Evolutionary conservation across 2,329 filamentous ascomycete genomes (phyloP), one percentile per base, ranked within the genome.

Genomic region (Colletotrichum spaethianum): DNA sequence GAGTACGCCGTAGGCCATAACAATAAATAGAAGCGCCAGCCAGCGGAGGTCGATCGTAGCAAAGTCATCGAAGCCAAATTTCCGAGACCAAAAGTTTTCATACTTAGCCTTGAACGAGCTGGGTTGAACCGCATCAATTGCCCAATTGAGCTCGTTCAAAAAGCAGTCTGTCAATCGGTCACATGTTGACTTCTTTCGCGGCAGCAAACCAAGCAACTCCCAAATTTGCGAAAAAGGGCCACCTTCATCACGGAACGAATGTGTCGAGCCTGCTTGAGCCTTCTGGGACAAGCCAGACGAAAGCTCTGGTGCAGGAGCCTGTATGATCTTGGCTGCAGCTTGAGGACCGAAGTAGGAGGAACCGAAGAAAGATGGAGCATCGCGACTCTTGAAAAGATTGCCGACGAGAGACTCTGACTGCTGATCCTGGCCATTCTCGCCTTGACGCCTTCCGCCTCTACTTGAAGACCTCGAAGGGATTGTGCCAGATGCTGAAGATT

Each of bases 21-120:
- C 79, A 20, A 83, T 82, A 67, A 84, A 84, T 0, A 84, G 73
- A 23, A 84, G 74, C 16, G 82, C 79, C n/a, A 84, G 77, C 83
- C 83, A 84, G 2, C 83, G 77, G 9, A 84, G 75, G 70, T 84
- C 82, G 4, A 84, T 78, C 2, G 80, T 80, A 0, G 80, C 78
- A 33, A 83, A 78, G 69, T 84, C 82, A 55, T 84, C 82, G 52
- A 80, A 80, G 23, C 83, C 82, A 52, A 79, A 82, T 59, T 82
- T 82, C 2, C 81, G 70, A 5, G 77, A 76, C 81, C 82, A 84
- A 57, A 84, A 84, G 11, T 74, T 75, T 36, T 82, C 78, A 74
- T 83, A 83, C 42, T 80, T 80, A 4, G 70, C 67, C 59, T 75
- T 76, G 73, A 84, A 84, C 0, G 78, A 78, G 0, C 74, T 76